phyloP scores from a whole-genome alignment of 371 early-diverging fungal species.

The Cokeromyces recurvatus region DNA sequence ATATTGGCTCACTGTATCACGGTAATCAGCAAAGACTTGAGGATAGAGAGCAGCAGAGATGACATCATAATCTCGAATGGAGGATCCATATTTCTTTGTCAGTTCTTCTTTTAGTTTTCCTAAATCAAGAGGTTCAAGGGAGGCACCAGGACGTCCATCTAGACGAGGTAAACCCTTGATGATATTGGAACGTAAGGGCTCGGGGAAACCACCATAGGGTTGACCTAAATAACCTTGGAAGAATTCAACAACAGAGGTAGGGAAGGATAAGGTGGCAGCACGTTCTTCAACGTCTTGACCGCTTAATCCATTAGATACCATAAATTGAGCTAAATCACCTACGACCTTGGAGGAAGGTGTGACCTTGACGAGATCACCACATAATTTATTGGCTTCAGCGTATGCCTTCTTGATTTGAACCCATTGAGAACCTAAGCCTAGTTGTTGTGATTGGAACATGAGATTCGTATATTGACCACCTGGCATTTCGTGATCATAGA shows the following conservation, averaged over 20 bases:
- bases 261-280: conserved; percentile 82
- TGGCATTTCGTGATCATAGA: conserved; percentile 95
- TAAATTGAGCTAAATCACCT: conserved; percentile 95
- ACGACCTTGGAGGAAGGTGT: conserved; percentile 97
- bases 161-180: conserved; percentile 73
- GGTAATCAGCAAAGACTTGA: conserved; percentile 90
- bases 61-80: conserved; percentile 84
- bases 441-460: conserved; percentile 91
- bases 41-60: conserved; percentile 89
- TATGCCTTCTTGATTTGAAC: conserved; percentile 91
- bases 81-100: conserved; percentile 70
- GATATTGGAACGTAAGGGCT: conserved; percentile 80
- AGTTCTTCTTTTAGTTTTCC: conserved; percentile 64
- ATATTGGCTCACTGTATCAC: conserved; percentile 61
- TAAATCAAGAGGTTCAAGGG: conserved; percentile 78
- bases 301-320: conserved; percentile 84
- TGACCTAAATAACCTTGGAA: conserved; percentile 94
- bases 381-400: conserved; percentile 82
- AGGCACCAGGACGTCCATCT: conserved; percentile 84
- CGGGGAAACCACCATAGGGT: conserved; percentile 93
- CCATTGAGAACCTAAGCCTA: conserved; percentile 92
- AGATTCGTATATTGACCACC: conserved; percentile 97
- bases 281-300: conserved; percentile 73
- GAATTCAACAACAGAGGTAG: conserved; percentile 91
- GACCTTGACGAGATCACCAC: conserved; percentile 95